Conservation (phyloP, 805 yeast genomes). For the Yarrowia sp. region DNA sequence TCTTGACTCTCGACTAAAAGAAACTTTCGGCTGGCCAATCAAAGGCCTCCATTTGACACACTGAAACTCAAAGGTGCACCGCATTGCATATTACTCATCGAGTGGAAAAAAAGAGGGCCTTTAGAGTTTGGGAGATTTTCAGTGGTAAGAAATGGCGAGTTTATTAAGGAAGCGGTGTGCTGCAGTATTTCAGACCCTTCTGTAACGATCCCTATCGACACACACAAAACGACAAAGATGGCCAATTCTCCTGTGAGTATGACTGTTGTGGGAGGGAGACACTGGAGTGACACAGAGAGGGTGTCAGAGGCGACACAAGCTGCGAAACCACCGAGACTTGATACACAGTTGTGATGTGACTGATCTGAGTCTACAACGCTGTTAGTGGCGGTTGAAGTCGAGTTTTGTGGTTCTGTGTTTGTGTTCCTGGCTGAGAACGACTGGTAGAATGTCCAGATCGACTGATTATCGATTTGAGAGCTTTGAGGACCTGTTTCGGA, state of each 20-base stretch:
- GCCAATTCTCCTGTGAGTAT: slow-evolving; percentile 39
- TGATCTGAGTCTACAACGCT: not conserved
- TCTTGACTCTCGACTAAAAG: not conserved
- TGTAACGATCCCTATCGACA: not conserved
- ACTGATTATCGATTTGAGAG: not conserved
- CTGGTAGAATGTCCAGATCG: not conserved
- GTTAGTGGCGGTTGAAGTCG: not conserved
- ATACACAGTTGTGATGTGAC: not conserved
- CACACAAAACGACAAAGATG: slow-evolving; percentile 23
- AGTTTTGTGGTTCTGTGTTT: not conserved
- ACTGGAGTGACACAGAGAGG: not conserved
- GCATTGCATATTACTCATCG: slow-evolving; percentile 38
- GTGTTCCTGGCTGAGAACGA: not conserved
- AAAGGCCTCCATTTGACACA: not conserved
- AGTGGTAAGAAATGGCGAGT: slow-evolving; percentile 13
- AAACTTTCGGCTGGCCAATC: slow-evolving; percentile 6
- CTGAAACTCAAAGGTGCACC: slow-evolving; percentile 16
- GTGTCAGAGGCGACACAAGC: not conserved
- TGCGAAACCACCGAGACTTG: not conserved
- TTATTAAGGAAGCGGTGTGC: slow-evolving; percentile 24
- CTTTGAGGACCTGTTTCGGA: not conserved
- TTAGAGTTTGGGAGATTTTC: slow-evolving; percentile 28
- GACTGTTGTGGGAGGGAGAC: not conserved
- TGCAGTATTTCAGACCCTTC: not conserved
- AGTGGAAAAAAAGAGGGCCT: not conserved